Base-by-base conservation (phyloP, 345 rosid species). In the Jatropha curcas region DNA sequence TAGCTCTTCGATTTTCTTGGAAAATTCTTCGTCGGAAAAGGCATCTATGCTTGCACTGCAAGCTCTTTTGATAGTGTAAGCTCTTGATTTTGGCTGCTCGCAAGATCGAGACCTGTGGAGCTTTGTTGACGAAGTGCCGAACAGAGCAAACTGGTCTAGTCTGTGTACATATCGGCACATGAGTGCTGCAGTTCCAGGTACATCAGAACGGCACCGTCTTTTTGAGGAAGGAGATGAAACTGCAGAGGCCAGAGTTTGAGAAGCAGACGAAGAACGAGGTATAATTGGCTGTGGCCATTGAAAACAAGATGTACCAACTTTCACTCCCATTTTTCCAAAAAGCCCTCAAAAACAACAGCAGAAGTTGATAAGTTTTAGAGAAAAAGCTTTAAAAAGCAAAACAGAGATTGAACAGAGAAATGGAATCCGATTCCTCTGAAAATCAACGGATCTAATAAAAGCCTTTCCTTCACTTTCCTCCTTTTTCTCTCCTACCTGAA, bases 1-100 rank as follows among this genome's bases (percentile, higher is more conserved):
- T 57, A 89, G 58, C 48, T 88, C 90, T 58, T 85, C 84, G 53
- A 90, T 86, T 56, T 83, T 82, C 75, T 71, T 83, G 17, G 91
- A 86, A 68, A 92, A 92, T 46, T 92, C 98, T 53, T 90, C 96
- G 22, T 90, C 96, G 1, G 88, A 85, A 65, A 86, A 90, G 9
- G 92, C 77, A 51, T 84, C 85, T 16, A 83, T 71, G 84, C 81
- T 83, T 12, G 90, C 90, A 78, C 90, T 87, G 80, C 84, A 86
- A 58, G 84, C 84, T 81, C 88, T 76, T 53, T 64, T 82, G 20
- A 87, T 51, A 2, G 78, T 65, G 20, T 57, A 78, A 2, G 76
- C 64, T 74, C 65, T 82, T 60, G 83, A 62, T 55, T 70, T 74
- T 68, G 69, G 77, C 57, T 62, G 77, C 31, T 81, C 89, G n/a